Base-by-base conservation (phyloP, 2,329 filamentous ascomycete species). In the Talaromyces sp. region DNA sequence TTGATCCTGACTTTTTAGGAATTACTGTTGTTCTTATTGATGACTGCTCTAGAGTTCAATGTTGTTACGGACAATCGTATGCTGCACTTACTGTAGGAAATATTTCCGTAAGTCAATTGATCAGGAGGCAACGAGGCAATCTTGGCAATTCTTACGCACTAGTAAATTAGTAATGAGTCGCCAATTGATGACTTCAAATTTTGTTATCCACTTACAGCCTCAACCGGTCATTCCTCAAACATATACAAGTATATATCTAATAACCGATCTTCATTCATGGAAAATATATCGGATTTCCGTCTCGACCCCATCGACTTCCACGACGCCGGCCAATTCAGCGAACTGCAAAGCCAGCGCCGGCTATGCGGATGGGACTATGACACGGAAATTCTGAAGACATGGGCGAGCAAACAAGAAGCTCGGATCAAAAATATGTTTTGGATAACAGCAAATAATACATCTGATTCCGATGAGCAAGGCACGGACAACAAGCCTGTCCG, bases 291-390 rank as follows among this genome's bases (percentile, higher is more conserved):
- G 19, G 49, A 56, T 32, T 32, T 47, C 22, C 28, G 22, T 3
- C 60, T 62, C 19, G 56, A 58, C 4, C 62, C 62, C 19, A 51
- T 62, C 49, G 25, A 64, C 39, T 61, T 68, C 2, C 17, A 54
- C 15, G 52, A 66, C 15, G 17, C 55, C 7, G 39, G 6, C 22
- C 58, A 69, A 62, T 65, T 65, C 58, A 53, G 15, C 52, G 66
- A 69, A 47, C 49, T 69, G 5, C 65, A 59, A 33, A 59, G 57
- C 25, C 67, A 69, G 56, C 66, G 67, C 15, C 13, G 47, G 27
- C 51, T 68, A 19, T 69, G 67, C 57, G 67, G 67, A 53, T 69
- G 67, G 67, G 22, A 63, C 49, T 63, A 42, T 9, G 60, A 64
- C 9, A 10, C 42, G 2, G 30, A 63, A 32, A 63, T 57, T 22